These are phyloP conservation scores for Vicia sativa DNA, from an alignment of 306 rosid species.

Conservation along the genomic window DNA sequence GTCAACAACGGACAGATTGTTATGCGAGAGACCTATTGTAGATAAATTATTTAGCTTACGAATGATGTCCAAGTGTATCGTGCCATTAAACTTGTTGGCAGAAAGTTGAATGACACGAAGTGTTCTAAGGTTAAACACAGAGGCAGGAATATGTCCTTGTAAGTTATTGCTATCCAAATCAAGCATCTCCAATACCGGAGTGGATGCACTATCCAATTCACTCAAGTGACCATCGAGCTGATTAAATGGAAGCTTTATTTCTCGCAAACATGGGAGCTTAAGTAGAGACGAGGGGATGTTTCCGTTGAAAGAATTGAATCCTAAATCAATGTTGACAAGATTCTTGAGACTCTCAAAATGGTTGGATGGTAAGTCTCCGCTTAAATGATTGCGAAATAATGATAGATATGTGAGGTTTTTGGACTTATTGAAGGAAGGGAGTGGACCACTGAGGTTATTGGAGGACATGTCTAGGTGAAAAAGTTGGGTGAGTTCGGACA, in stretches of 20 bases:
- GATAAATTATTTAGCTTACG: constrained; percentile 31
- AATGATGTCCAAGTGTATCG: constrained; percentile 17
- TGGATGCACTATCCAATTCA: constrained; percentile 17
- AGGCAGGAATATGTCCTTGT: constrained; percentile 46
- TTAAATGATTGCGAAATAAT: constrained; percentile 33
- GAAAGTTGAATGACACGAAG: constrained; percentile 44
- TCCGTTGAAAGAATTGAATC: constrained; percentile 35
- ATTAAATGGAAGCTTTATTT: constrained; percentile 27
- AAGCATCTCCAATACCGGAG: constrained; percentile 23
- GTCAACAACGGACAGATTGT: no score
- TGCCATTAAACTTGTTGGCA: constrained; percentile 57
- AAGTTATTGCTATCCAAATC: constrained; percentile 52
- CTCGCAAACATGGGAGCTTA: constrained; percentile 27
- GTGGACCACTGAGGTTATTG: constrained; percentile 41
- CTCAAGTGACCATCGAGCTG: constrained; percentile 31
- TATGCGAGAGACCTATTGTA: constrained; percentile 50
- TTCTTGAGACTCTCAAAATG: constrained; percentile 31
- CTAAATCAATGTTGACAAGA: constrained; percentile 29
- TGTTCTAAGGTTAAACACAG: constrained; percentile 32
- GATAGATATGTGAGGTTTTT: constrained; percentile 34
- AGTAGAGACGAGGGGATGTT: constrained; percentile 36
- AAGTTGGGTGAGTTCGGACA: constrained; percentile 41
- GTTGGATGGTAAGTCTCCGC: constrained; percentile 6
- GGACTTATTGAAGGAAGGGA: constrained; percentile 48
- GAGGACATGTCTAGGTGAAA: constrained; percentile 38